These are phyloP conservation scores for Phytophthora ohioensis DNA, from an alignment of 352 stramenopile species.

Conservation along the genomic window DNA sequence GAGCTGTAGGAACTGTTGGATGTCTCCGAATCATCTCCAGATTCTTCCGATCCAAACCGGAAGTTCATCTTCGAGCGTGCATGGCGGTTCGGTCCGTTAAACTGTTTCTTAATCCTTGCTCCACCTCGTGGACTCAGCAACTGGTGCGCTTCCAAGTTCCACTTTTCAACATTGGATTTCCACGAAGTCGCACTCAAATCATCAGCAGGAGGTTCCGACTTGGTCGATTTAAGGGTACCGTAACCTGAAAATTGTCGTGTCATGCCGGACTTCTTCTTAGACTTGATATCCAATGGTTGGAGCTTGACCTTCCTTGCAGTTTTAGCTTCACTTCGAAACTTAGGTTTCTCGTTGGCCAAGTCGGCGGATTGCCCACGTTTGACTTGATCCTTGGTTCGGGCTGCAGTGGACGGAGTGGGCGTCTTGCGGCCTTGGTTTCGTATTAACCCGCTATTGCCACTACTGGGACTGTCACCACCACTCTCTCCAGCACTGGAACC, in stretches of 20 bases:
- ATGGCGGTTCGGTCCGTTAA: constrained; percentile 15
- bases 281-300: constrained; percentile 19
- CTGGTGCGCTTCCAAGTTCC: constrained; percentile 40
- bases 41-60: constrained; percentile 35
- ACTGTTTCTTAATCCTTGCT: constrained; percentile 42
- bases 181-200: constrained; percentile 38
- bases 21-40: constrained; percentile 54
- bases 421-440: constrained; percentile 29
- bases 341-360: constrained; percentile 11
- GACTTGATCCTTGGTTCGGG: constrained; percentile 28
- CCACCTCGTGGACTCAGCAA: constrained; percentile 45
- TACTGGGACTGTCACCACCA: constrained; percentile 34
- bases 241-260: constrained; percentile 35
- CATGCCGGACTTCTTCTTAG: constrained; percentile 37
- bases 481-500: constrained; percentile 25
- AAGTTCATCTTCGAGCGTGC: constrained; percentile 16
- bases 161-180: constrained; percentile 57
- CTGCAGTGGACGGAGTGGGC: constrained; percentile 18
- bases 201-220: constrained; percentile 18
- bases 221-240: constrained; percentile 32
- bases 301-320: constrained; percentile 27
- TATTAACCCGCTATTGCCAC: constrained; percentile 49
- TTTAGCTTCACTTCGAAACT: constrained; percentile 25
- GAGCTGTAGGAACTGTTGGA: constrained; percentile 50
- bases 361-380: constrained; percentile 29